These are phyloP conservation scores for Biscutella auriculata DNA, from an alignment of 441 rosid genomes.

Conservation along the genomic window DNA sequence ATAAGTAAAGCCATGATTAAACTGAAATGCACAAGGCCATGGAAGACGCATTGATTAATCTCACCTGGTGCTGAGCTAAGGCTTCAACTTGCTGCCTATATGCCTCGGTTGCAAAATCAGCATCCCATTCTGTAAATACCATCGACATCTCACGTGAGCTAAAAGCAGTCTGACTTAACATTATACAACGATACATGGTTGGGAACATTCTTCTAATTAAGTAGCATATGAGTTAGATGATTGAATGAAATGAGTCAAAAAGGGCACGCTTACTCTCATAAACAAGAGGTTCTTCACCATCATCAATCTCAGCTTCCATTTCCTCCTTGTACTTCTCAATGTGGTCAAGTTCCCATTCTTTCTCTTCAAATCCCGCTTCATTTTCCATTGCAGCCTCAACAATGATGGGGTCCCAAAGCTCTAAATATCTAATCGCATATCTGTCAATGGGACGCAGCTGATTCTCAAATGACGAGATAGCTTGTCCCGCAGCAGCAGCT, in stretches of 20 bases:
- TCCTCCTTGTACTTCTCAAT: constrained; percentile 96
- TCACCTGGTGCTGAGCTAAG: constrained; percentile 92
- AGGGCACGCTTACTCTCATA: constrained; percentile 75
- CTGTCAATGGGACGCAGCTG: constrained; percentile 91
- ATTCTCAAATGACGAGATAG: constrained; percentile 77
- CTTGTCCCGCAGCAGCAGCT: constrained; percentile 91
- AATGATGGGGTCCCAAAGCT: constrained; percentile 93
- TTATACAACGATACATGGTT: not conserved
- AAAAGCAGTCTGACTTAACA: constrained; percentile 4
- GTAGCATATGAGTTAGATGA: constrained; percentile 6
- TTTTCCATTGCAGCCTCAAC: constrained; percentile 66
- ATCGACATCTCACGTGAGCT: constrained; percentile 16
- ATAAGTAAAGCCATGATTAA: constrained; percentile 18
- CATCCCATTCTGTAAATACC: constrained; percentile 78
- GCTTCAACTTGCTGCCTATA: constrained; percentile 94
- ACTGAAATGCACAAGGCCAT: constrained; percentile 12
- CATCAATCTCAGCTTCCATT: constrained; percentile 99
- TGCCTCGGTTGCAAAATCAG: constrained; percentile 99
- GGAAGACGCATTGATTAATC: constrained; percentile 7
- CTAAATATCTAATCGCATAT: constrained; percentile 79
- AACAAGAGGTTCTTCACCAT: constrained; percentile 92
- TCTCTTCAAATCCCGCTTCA: constrained; percentile 73
- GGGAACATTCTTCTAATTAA: not conserved
- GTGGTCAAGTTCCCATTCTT: constrained; percentile 96
- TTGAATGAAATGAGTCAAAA: not conserved